Evolutionary conservation across 2,329 filamentous ascomycete species (phyloP).

Genomic region (Aspergillus fijiensis): DNA sequence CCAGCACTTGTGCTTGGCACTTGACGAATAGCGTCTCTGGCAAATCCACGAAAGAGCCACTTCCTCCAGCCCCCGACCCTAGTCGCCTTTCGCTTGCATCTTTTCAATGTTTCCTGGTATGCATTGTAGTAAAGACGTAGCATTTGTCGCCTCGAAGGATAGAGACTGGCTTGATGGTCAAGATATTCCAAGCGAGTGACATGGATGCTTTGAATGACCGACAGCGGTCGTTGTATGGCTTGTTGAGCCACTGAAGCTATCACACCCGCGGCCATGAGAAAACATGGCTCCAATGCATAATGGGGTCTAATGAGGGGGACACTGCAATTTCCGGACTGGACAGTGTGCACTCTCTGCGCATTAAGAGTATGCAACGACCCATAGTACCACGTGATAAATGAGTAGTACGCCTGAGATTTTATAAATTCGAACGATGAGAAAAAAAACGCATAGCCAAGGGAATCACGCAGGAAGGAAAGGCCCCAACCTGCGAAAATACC

Average conservation of each 20-base stretch:
- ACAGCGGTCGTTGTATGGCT: slow-evolving; percentile 58
- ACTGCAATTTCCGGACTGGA: slow-evolving; percentile 31
- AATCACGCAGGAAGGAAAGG: slow-evolving; percentile 60
- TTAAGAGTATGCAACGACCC: slow-evolving; percentile 38
- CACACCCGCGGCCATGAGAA: slow-evolving; percentile 60
- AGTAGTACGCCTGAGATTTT: slow-evolving; percentile 63
- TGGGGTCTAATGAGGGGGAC: slow-evolving; percentile 58
- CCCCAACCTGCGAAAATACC: slow-evolving; percentile 65
- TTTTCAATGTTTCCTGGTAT: slow-evolving; percentile 59
- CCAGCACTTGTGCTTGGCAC: slow-evolving; percentile 65
- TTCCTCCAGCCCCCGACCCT: slow-evolving; percentile 54
- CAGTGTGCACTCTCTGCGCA: slow-evolving; percentile 30
- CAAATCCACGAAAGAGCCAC: slow-evolving; percentile 60
- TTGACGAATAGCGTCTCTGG: slow-evolving; percentile 57
- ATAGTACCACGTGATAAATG: slow-evolving; percentile 61
- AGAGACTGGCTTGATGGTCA: slow-evolving; percentile 52
- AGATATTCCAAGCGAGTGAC: slow-evolving; percentile 60
- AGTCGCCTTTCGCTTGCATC: slow-evolving; percentile 53
- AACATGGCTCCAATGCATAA: slow-evolving; percentile 62
- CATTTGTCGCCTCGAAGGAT: slow-evolving; percentile 43
- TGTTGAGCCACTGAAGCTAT: slow-evolving; percentile 60
- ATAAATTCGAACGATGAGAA: slow-evolving; percentile 64
- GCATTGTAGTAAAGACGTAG: slow-evolving; percentile 59
- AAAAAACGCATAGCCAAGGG: slow-evolving; percentile 61
- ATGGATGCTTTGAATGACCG: slow-evolving; percentile 60